Base-by-base conservation (phyloP, 2,329 filamentous ascomycete species). In the Colletotrichum coccodes region DNA sequence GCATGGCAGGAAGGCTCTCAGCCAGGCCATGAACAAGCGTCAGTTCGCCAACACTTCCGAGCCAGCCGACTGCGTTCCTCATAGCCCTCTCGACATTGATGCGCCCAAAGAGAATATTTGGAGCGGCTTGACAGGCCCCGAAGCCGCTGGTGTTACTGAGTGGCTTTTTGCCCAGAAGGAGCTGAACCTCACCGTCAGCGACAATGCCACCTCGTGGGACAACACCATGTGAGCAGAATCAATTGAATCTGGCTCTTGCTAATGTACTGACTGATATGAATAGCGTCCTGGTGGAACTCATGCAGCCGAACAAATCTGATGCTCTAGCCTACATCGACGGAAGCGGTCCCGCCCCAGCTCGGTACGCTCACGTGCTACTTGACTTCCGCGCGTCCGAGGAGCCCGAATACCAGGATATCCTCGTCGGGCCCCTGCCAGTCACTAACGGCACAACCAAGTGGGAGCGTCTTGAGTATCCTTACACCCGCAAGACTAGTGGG, bases 241-340 rank as follows among this genome's bases (percentile, higher is more conserved):
- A 1, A 6, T 28, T 2, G 3, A 9, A 5, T 6, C 3, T n/a
- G 30, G 40, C 61, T 44, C 47, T 63, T 54, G 7, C 5, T 8
- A 2, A 9, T 49, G 21, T 14, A 9, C 23, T 47, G 18, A 44
- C 50, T 47, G 23, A 50, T 26, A 18, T 5, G 0, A 4, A 69
- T 42, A 77, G 75, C 11, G 58, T 78, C 4, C 71, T 78, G 3
- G 73, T 78, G 1, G 83, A 85, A 72, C 69, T 81, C 0, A 75
- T 85, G 58, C 71, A 74, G 26, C 84, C 84, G 0, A 87, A 87
- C 75, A 87, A 87, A 76, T 84, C 83, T 0, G 84, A 84, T 64
- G 82, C 79, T 0, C 62, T 85, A 53, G 66, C 78, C 3, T 87
- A 85, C 63, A 73, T 87, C 2, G 82, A 86, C 36, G 77, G 76